phyloP scores from a whole-genome alignment of 164 flowering plant genomes.

The Magnolia changhungtana region DNA sequence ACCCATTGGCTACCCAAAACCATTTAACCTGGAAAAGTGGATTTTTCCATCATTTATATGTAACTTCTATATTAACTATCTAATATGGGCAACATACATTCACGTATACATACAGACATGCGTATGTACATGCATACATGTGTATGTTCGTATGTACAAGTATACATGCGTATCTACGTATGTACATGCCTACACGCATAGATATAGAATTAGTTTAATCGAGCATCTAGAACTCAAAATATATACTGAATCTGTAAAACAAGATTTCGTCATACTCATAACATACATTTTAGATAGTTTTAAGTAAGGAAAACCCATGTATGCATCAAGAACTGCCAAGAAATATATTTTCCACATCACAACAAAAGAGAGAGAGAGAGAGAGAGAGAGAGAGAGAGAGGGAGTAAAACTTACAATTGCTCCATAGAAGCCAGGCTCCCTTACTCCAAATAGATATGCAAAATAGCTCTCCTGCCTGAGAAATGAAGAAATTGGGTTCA shows the following conservation, averaged over 20 bases:
- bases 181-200: neutral
- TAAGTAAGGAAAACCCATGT: neutral
- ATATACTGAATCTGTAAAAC: neutral
- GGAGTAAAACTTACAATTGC: slow-evolving; percentile 60
- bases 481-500: slow-evolving; percentile 1
- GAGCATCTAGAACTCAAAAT: neutral
- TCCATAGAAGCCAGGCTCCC: slow-evolving; percentile 86
- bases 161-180: neutral
- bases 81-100: too few relatives aligned
- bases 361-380: too few relatives aligned
- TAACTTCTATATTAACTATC: too few relatives aligned
- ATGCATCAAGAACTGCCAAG: neutral
- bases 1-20: too few relatives aligned
- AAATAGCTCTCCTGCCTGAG: slow-evolving; percentile 93
- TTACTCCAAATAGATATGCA: slow-evolving; percentile 90
- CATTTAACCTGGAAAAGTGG: too few relatives aligned
- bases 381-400: neutral
- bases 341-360: neutral
- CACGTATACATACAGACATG: neutral
- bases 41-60: too few relatives aligned
- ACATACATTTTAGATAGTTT: neutral
- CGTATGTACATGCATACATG: neutral
- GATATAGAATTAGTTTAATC: too few relatives aligned
- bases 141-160: neutral
- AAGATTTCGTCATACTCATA: neutral